These are phyloP conservation scores for Myriosclerotinia curreyana DNA, from an alignment of 2,329 filamentous ascomycete species.

Conservation along the genomic window DNA sequence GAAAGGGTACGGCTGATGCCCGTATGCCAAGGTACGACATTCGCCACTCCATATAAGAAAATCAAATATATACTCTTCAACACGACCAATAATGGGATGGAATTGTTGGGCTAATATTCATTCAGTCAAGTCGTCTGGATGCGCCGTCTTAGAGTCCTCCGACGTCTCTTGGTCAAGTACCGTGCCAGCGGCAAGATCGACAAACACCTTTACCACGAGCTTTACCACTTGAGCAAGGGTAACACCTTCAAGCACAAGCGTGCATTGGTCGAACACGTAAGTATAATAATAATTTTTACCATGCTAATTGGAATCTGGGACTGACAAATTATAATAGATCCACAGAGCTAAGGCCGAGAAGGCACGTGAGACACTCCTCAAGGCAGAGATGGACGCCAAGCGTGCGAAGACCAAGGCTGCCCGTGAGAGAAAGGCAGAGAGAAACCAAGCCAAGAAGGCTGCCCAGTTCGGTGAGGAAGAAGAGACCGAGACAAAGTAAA, in stretches of 20 bases:
- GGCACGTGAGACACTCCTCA: slow-evolving; percentile 88
- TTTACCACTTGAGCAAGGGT: slow-evolving; percentile 99
- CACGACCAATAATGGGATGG: slow-evolving; percentile 28
- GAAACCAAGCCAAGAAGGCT: slow-evolving; percentile 84
- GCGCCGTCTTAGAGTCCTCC: slow-evolving; percentile 98
- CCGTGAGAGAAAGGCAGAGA: slow-evolving; percentile 95
- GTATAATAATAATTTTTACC: slow-evolving; percentile 45
- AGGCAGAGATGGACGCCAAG: slow-evolving; percentile 99
- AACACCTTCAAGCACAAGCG: slow-evolving; percentile 99
- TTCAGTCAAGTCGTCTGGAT: slow-evolving; percentile 96
- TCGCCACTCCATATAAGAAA: slow-evolving; percentile 8
- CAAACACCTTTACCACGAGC: slow-evolving; percentile 99
- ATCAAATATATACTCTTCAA: slow-evolving; percentile 27
- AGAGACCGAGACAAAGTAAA: slow-evolving; percentile 43
- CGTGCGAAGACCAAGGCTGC: slow-evolving; percentile 99
- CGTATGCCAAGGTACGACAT: slow-evolving; percentile 89
- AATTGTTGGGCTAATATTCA: slow-evolving; percentile 34
- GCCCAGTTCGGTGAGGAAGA: slow-evolving; percentile 73
- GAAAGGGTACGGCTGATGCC: slow-evolving; percentile 99
- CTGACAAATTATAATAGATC: slow-evolving; percentile 59
- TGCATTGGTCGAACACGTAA: slow-evolving; percentile 98
- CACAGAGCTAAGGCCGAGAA: slow-evolving; percentile 99
- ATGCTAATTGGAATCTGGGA: not conserved
- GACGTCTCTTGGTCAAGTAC: slow-evolving; percentile 99
- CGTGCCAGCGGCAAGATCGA: slow-evolving; percentile 99